phyloP scores from a whole-genome alignment of 352 stramenopile species.

The Phytopythium montanum region DNA sequence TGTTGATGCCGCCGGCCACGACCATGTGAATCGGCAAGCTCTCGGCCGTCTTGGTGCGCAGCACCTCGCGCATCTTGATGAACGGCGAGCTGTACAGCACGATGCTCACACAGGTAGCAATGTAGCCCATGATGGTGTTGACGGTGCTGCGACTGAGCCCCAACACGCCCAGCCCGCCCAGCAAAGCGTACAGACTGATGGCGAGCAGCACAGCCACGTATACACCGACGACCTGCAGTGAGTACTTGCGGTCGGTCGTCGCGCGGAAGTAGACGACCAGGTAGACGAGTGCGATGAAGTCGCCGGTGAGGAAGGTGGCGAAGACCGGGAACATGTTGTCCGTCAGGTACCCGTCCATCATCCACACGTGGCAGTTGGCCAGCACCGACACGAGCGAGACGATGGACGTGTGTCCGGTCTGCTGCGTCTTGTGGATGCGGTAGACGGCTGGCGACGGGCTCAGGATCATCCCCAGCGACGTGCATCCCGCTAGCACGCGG shows the following conservation, averaged over 20 bases:
- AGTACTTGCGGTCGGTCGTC: conserved; percentile 17
- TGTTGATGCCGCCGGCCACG: conserved; percentile 45
- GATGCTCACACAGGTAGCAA: conserved; percentile 32
- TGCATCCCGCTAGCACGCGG: conserved; percentile 28
- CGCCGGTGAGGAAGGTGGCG: conserved; percentile 25
- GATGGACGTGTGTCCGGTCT: conserved; percentile 35
- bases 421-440: conserved; percentile 37
- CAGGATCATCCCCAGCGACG: conserved; percentile 40
- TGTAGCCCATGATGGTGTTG: conserved; percentile 31
- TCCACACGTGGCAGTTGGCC: conserved; percentile 42
- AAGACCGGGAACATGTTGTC: conserved; percentile 37
- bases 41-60: conserved; percentile 41
- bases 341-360: conserved; percentile 36
- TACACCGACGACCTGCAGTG: conserved; percentile 15
- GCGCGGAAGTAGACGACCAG: conserved; percentile 24
- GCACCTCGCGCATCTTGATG: conserved; percentile 39
- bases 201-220: conserved; percentile 21
- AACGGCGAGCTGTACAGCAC: conserved; percentile 61
- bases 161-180: conserved; percentile 21
- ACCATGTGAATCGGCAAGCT: conserved; percentile 60
- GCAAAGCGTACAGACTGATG: conserved; percentile 37
- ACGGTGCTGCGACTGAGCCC: conserved; percentile 24
- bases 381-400: conserved; percentile 39
- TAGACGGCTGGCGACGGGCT: conserved; percentile 34
- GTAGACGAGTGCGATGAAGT: conserved; percentile 27